Percentiles rank a stretch among this genome's conserved stretches.
Conservation (phyloP, 2,329 filamentous ascomycete species). For the Monosporascus sp. region DNA sequence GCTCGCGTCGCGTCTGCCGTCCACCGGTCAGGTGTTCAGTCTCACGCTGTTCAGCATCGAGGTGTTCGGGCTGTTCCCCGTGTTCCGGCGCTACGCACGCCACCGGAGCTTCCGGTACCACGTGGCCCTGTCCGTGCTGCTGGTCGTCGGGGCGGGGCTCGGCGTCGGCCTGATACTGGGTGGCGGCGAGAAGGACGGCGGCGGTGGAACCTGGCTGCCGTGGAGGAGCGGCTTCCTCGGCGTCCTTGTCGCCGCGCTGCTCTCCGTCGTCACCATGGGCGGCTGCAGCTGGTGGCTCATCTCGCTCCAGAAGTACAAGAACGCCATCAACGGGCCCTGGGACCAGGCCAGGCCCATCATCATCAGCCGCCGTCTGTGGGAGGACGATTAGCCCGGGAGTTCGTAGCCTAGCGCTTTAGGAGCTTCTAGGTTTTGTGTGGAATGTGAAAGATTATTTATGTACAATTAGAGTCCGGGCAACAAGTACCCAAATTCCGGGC, state of each 20-base stretch:
- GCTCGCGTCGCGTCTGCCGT: slow-evolving; percentile 80
- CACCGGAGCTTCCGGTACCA: slow-evolving; percentile 80
- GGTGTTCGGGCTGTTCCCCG: slow-evolving; percentile 95
- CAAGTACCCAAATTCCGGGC: too few species aligned
- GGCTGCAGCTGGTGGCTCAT: slow-evolving; percentile 98
- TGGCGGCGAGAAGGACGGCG: slow-evolving; percentile 33
- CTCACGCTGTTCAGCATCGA: slow-evolving; percentile 95
- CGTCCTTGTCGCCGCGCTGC: slow-evolving; percentile 67
- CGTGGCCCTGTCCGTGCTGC: slow-evolving; percentile 64
- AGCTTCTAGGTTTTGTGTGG: too few species aligned
- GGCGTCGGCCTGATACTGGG: slow-evolving; percentile 64
- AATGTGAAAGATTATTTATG: too few species aligned
- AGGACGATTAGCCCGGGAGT: slow-evolving; percentile 29
- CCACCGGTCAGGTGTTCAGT: slow-evolving; percentile 90
- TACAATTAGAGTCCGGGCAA: too few species aligned
- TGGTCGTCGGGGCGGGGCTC: slow-evolving; percentile 75
- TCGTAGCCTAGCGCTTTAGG: too few species aligned
- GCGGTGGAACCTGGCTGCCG: slow-evolving; percentile 23
- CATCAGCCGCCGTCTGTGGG: slow-evolving; percentile 58
- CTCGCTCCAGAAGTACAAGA: slow-evolving; percentile 96
- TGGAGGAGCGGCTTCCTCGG: slow-evolving; percentile 62
- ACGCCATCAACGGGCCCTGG: slow-evolving; percentile 97
- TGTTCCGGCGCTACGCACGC: slow-evolving; percentile 84
- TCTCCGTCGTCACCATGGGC: slow-evolving; percentile 76
- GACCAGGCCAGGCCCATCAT: slow-evolving; percentile 89